phyloP scores from a whole-genome alignment of 495 filamentous ascomycete genomes.

The Rhizodiscina lignyota region DNA sequence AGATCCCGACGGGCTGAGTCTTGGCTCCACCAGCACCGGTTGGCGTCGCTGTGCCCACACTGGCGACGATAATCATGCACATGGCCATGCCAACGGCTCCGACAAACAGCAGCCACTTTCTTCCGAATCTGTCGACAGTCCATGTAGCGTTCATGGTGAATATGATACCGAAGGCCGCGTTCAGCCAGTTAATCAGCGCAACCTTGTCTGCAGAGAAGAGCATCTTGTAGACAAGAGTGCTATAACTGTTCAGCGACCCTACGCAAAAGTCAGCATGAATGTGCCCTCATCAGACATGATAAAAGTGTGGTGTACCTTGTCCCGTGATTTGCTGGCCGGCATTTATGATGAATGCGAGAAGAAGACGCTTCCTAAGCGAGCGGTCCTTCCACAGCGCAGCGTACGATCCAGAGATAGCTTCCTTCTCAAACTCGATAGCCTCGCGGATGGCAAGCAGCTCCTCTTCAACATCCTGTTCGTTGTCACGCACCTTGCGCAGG shows the following conservation, averaged over 20 bases:
- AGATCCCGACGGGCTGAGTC: slow-evolving; percentile 38
- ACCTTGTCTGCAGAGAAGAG: slow-evolving; percentile 29
- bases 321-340: slow-evolving; percentile 46
- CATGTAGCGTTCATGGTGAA: slow-evolving; percentile 16
- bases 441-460: slow-evolving; percentile 39
- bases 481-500: slow-evolving; percentile 34
- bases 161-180: slow-evolving; percentile 24
- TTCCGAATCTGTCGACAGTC: slow-evolving; percentile 33
- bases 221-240: slow-evolving; percentile 45
- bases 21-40: slow-evolving; percentile 35
- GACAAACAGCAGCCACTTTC: slow-evolving; percentile 38
- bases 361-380: slow-evolving; percentile 39
- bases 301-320: too few species aligned
- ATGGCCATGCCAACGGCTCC: slow-evolving; percentile 42
- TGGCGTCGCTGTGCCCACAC: slow-evolving; percentile 28
- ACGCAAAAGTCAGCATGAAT: too few species aligned
- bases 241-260: slow-evolving; percentile 47
- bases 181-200: slow-evolving; percentile 16
- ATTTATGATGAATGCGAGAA: slow-evolving; percentile 37
- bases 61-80: slow-evolving; percentile 22
- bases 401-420: slow-evolving; percentile 39
- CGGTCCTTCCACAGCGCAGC: slow-evolving; percentile 42
- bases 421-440: slow-evolving; percentile 44
- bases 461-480: slow-evolving; percentile 40
- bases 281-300: too few species aligned